Evolutionary conservation across 23 red algal species (phyloP), one percentile per base, ranked within the genome.

Genomic region (Gracilariopsis chorda): DNA sequence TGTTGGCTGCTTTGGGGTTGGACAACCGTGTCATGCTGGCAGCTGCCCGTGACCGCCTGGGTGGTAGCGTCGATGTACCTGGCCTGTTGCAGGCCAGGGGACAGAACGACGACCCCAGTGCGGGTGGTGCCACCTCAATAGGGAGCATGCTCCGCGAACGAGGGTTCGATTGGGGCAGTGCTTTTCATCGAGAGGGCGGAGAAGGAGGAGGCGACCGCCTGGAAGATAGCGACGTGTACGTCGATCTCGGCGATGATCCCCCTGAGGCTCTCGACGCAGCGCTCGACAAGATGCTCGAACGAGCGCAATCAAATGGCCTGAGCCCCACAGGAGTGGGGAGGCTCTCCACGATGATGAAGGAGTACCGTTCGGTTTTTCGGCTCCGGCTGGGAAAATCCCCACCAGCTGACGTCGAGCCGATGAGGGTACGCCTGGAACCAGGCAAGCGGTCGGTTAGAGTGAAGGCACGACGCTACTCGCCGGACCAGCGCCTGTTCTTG

Each of bases 1-100:
- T 89, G 24, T 52, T 78, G n/a, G 45, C 76, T 45, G 48, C 57
- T 10, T 19, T 78, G 4, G 85, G 85, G 7, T 62, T 45, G 13
- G 58, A 78, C 20, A 89, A 62, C 34, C 49, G 69, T 17, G 0
- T 44, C 4, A 67, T 89, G 1, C 8, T 78, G 24, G 25, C 42
- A 5, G 68, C 64, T 17, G 68, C 67, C 0, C 30, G 23, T 29
- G 21, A 37, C 3, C 48, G 48, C 2, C 19, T 58, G 4, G 30
- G 32, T 0, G 76, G 30, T 11, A 34, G 48, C 20, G 21, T 57
- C 0, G n/a, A 80, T 28, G 48, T 73, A 0, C 67, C 40, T 0
- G 28, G 24, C 4, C 20, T 73, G 5, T 70, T n/a, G n/a, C n/a
- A n/a, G n/a, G n/a, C n/a, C n/a, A n/a, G n/a, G n/a, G n/a, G n/a